Evolutionary conservation across 352 stramenopile species (phyloP), one percentile per base, ranked within the genome.

Genomic region (Aphanomyces astaci): DNA sequence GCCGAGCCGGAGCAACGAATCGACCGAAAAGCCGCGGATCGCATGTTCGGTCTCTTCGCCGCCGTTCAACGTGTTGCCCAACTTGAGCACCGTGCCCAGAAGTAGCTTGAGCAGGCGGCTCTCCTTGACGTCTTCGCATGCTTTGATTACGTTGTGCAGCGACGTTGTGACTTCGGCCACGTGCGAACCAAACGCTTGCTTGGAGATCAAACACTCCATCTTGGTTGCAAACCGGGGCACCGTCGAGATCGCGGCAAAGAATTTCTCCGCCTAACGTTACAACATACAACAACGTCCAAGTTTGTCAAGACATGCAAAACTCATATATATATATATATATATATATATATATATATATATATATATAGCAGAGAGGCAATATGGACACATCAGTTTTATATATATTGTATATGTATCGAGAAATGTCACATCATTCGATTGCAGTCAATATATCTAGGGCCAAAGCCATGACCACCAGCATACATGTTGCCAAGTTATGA

Each of bases 41-140:
- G 88, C 86, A 31, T 88, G 87, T 25, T 89, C 79, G 4, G 36
- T 49, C 36, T 49, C 69, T 7, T 89, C 78, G 39, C 88, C 94
- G 28, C 96, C 96, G 70, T 98, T 98, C 36, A 99, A 83, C 31
- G 96, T 91, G 75, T 98, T 98, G 24, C 96, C 96, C 19, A 99
- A 74, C 70, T 97, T 98, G 25, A 99, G 83, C 75, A 99, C 97
- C 72, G 98, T 97, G n/a, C 88, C 90, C 60, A 99, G 82, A 27
- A 99, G 78, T 54, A 94, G 96, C 72, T 97, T 95, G 0, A 99
- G 81, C 17, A 95, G 72, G 32, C 89, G 83, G 73, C 88, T 98
- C 24, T 89, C 86, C 53, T 96, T 94, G 4, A 98, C 87, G 75
- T 99, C 89, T 52, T 98, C 88, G 57, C 93, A 97, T 31, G 96